Percentiles rank a stretch among this genome's conserved stretches.
Evolutionary conservation across 78 protist species (phyloP).

Genomic region (Pigoraptor vietnamica): DNA sequence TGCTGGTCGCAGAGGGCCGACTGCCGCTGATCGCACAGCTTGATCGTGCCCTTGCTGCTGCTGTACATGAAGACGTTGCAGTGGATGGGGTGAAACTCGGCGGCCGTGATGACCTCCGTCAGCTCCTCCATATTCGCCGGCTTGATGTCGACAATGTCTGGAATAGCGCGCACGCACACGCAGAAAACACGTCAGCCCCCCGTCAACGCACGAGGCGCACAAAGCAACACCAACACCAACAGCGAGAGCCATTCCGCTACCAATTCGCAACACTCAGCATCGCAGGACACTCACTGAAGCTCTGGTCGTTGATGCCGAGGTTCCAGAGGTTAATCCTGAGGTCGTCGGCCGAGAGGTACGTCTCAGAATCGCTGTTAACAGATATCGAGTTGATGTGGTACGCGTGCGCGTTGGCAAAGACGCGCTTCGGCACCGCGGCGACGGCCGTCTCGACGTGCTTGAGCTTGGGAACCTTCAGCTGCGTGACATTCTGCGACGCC

Average conservation of each 20-base stretch:
- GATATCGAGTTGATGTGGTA: slow-evolving; percentile 96
- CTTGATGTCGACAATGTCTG: slow-evolving; percentile 91
- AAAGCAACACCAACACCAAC: neutral
- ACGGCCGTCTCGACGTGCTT: neutral
- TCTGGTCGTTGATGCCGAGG: slow-evolving; percentile 42
- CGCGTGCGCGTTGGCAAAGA: slow-evolving; percentile 93
- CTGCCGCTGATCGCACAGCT: slow-evolving; percentile 67
- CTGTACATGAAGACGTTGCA: slow-evolving; percentile 83
- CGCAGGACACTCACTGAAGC: slow-evolving; percentile 66
- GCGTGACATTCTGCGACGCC: neutral
- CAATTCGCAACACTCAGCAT: too few species aligned
- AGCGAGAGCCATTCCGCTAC: too few species aligned
- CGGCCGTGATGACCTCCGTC: slow-evolving; percentile 92
- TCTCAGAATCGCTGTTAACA: slow-evolving; percentile 63
- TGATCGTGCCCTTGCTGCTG: slow-evolving; percentile 64
- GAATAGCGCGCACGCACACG: too few species aligned
- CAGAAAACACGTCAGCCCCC: neutral
- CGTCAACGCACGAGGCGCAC: too few species aligned
- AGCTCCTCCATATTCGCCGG: slow-evolving; percentile 97
- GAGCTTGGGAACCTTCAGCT: neutral
- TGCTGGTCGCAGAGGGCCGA: slow-evolving; percentile 77
- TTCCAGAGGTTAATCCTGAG: slow-evolving; percentile 97
- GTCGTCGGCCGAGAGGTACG: slow-evolving; percentile 93
- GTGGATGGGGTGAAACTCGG: slow-evolving; percentile 85
- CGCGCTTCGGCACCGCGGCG: slow-evolving; percentile 26